Evolutionary conservation across 2,329 filamentous ascomycete species (phyloP), one percentile per base, ranked within the genome.

Genomic region (Fusarium dlaminii): DNA sequence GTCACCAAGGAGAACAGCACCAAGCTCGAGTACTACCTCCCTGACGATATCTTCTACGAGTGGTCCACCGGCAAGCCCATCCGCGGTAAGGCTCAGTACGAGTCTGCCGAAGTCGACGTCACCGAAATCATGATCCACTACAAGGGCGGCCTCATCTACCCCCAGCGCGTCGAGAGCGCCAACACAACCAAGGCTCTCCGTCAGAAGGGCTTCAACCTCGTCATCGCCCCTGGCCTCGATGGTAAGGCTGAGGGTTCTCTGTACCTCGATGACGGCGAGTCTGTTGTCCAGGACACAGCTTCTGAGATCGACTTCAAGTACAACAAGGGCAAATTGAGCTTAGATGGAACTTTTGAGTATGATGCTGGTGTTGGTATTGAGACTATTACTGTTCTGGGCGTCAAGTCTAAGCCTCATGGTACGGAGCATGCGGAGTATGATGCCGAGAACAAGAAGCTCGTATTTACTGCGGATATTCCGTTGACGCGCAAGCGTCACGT

Each of bases 221-320:
- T 95, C 32, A 86, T 96, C 37, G 91, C 93, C 0, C 87, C 92
- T 0, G 90, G 86, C 3, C 77, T 81, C 0, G 85, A 93, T 60
- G 92, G 92, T 3, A 89, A 83, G 13, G 93, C 93, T 0, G 80
- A 79, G 1, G 93, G 93, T 0, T 84, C 84, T 27, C 83, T 96
- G 66, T 95, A 95, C 77, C 84, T 95, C 6, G 93, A 96, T 73
- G 93, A 96, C 67, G 93, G 93, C 18, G 88, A 90, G 68, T 90
- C 87, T 29, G 76, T 94, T 43, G 83, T 87, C 61, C 92, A 93
- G 81, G 76, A 83, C 6, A 80, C 77, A 2, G 89, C 86, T 8
- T 90, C 87, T 2, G 83, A 89, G 62, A 86, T 94, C 54, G 81
- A 84, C n/a, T 93, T 95, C 76, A 76, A 80, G 22, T 95, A 90